Conservation (phyloP, 805 yeast genomes). For the Kazachstania kunashirensis region DNA sequence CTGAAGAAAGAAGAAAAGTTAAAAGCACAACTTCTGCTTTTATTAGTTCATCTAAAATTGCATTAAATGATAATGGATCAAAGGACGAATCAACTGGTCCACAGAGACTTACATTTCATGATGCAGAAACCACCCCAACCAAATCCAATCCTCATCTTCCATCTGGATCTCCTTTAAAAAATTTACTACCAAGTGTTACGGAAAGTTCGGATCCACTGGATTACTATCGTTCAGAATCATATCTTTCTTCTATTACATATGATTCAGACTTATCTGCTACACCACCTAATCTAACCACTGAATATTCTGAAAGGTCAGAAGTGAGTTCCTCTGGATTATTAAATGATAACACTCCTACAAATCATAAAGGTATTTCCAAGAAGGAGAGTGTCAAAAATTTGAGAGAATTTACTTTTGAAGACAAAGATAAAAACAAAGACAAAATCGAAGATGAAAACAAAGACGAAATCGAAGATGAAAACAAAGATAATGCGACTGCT, state of each 20-base stretch:
- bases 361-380: constrained; percentile 30
- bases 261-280: constrained; percentile 43
- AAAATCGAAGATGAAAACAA: not conserved
- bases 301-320: not conserved
- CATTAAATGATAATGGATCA: not conserved
- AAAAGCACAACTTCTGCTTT: constrained; percentile 18
- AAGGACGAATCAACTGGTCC: constrained; percentile 12
- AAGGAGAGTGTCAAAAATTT: constrained; percentile 43
- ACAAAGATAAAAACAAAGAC: not conserved
- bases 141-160: constrained; percentile 3
- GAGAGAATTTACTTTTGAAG: constrained; percentile 35
- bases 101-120: constrained; percentile 19
- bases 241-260: constrained; percentile 47
- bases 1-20: constrained; percentile 19
- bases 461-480: not conserved
- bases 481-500: no score
- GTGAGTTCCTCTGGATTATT: not conserved
- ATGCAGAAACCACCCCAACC: not conserved
- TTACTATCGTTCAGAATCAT: constrained; percentile 7
- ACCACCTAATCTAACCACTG: constrained; percentile 1
- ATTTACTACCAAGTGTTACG: constrained; percentile 8
- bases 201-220: constrained; percentile 5
- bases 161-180: not conserved
- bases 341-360: not conserved
- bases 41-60: constrained; percentile 1